Percentiles rank a stretch among this genome's conserved stretches.
Evolutionary conservation across 179 eudicot species (phyloP).

Genomic region (Silene coronaria): DNA sequence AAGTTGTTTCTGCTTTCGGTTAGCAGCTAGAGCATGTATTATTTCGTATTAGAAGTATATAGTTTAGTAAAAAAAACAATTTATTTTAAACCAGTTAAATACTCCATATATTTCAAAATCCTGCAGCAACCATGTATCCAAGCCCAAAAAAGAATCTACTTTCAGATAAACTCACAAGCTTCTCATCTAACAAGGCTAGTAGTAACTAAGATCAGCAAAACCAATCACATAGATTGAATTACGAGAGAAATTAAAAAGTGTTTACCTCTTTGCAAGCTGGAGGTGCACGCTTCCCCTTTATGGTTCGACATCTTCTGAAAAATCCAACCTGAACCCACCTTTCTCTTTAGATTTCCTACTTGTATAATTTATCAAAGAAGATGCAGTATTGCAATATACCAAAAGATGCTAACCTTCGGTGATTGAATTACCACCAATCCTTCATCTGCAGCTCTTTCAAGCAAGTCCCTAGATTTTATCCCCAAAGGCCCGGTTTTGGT

Average conservation of each 20-base stretch:
- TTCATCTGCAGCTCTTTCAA: conserved; percentile 67
- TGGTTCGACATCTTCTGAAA: conserved; percentile 77
- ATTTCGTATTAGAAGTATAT: not conserved
- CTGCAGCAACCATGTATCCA: not conserved
- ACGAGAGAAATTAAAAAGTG: not conserved
- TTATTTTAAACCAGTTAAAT: too few relatives aligned
- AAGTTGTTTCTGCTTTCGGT: not conserved
- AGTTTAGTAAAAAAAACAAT: not conserved
- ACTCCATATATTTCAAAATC: not conserved
- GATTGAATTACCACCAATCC: conserved; percentile 67
- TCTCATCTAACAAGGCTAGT: not conserved
- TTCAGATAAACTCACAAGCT: not conserved
- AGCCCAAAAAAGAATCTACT: not conserved
- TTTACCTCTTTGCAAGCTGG: conserved; percentile 87
- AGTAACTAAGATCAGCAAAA: not conserved
- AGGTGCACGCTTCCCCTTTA: conserved; percentile 74
- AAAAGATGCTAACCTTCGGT: conserved; percentile 52
- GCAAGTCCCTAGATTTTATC: conserved; percentile 31
- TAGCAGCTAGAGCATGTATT: not conserved
- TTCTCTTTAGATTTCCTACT: conserved; percentile 5
- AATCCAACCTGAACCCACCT: conserved; percentile 61
- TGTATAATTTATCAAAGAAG: not conserved
- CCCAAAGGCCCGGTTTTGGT: conserved; percentile 38
- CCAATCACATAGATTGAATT: not conserved
- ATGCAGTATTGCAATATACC: not conserved